These are phyloP conservation scores for Cytidiella melzeri DNA, from an alignment of 768 basidiomycete genomes.

Conservation along the genomic window DNA sequence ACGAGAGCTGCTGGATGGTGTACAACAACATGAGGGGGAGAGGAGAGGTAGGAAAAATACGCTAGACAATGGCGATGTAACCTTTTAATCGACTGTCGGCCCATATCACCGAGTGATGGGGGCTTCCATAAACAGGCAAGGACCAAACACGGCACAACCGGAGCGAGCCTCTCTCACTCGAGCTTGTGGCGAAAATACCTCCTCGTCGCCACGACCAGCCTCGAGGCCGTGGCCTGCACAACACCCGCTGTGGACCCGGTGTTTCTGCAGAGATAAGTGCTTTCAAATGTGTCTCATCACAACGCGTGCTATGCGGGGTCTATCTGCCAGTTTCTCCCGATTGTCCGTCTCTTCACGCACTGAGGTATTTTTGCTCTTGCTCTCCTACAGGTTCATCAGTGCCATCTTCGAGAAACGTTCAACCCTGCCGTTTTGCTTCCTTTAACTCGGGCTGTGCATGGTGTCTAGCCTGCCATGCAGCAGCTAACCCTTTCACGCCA, in stretches of 20 bases:
- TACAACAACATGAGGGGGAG: conserved; percentile 16
- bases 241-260: too few relatives aligned
- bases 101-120: conserved; percentile 4
- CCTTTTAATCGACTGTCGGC: conserved; percentile 7
- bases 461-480: too few relatives aligned
- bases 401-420: neutral
- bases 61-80: conserved; percentile 1
- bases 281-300: neutral
- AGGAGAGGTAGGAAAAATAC: conserved; percentile 6
- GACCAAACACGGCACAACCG: conserved; percentile 7
- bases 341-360: neutral
- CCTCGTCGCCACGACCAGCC: conserved; percentile 1
- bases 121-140: neutral
- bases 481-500: too few relatives aligned
- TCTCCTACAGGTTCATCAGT: neutral
- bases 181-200: conserved; percentile 14
- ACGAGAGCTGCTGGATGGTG: conserved; percentile 10
- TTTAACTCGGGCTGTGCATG: neutral
- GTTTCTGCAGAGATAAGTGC: neutral
- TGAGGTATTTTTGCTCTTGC: neutral
- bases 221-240: neutral
- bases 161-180: conserved; percentile 2
- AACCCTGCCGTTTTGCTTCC: neutral
- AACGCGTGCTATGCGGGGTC: neutral
- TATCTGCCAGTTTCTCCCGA: neutral